A percentile compares a stretch with the other conserved stretches of the same genome.
phyloP scores from a whole-genome alignment of 1,284 basidiomycete species.

The Apiotrichum domesticum region DNA sequence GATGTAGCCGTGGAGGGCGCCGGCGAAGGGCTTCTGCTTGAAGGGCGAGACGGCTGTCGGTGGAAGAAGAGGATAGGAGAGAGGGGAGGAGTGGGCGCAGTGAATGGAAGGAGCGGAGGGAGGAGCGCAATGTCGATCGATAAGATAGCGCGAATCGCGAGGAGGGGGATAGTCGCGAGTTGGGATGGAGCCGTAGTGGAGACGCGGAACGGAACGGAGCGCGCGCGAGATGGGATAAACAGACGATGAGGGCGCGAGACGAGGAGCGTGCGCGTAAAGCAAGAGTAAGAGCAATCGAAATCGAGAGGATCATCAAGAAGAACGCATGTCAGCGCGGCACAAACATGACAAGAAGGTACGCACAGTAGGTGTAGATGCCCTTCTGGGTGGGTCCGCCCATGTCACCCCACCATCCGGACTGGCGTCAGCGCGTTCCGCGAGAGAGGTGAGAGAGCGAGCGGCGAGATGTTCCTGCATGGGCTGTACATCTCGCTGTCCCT shows the following conservation, averaged over 20 bases:
- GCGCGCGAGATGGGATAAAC: background rate
- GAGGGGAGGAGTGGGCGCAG: background rate
- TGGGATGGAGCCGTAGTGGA: background rate
- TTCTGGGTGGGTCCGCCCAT: conserved; percentile 64
- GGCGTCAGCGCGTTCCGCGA: conserved; percentile 5
- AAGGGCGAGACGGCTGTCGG: conserved; percentile 69
- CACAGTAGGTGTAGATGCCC: conserved; percentile 75
- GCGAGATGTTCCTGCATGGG: background rate
- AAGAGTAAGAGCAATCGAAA: too few species aligned
- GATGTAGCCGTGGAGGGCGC: conserved; percentile 67
- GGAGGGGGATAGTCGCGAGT: too few species aligned
- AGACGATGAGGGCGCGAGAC: background rate
- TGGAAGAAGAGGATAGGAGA: background rate
- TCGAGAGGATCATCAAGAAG: background rate
- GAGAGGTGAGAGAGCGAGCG: background rate
- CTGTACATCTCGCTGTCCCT: background rate
- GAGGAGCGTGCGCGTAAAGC: too few species aligned
- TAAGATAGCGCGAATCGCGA: too few species aligned
- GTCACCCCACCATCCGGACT: conserved; percentile 93
- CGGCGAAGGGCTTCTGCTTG: conserved; percentile 65
- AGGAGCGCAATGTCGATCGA: too few species aligned
- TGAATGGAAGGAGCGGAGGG: background rate
- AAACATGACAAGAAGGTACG: conserved; percentile 33
- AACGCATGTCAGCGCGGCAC: conserved; percentile 5
- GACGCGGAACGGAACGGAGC: background rate